phyloP scores from a whole-genome alignment of 768 basidiomycete species.

The Coprinellus micaceus region DNA sequence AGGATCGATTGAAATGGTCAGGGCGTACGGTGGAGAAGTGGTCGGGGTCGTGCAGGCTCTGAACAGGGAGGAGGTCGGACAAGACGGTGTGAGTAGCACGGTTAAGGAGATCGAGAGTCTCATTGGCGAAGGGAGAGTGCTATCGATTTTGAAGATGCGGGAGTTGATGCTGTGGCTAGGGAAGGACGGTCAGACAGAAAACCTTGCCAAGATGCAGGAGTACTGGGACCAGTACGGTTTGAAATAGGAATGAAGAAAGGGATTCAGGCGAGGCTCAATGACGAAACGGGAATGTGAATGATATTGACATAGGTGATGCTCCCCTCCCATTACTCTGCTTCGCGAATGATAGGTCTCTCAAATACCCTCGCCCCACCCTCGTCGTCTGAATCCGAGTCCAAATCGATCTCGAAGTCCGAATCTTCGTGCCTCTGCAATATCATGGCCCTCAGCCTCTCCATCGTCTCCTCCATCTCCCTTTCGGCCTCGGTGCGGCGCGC shows the following conservation, averaged over 20 bases:
- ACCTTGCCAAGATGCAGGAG: constrained; percentile 66
- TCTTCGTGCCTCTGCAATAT: constrained; percentile 29
- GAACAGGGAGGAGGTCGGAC: constrained; percentile 82
- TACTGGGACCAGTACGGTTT: constrained; percentile 76
- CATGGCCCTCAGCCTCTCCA: constrained; percentile 29
- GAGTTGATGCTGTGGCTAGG: constrained; percentile 85
- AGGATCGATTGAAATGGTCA: constrained; percentile 73
- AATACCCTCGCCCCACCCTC: constrained; percentile 22
- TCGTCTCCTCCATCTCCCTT: constrained; percentile 36
- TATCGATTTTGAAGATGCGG: constrained; percentile 78
- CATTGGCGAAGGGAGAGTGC: constrained; percentile 67
- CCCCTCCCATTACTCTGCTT: constrained; percentile 31
- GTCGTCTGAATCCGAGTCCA: constrained; percentile 20
- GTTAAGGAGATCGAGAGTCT: constrained; percentile 78
- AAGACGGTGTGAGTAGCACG: constrained; percentile 64
- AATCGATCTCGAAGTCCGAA: constrained; percentile 22
- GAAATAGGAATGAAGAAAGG: constrained; percentile 37
- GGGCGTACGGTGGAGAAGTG: constrained; percentile 66
- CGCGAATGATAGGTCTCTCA: constrained; percentile 29
- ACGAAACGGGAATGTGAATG: too few species aligned
- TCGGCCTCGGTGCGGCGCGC: constrained; percentile 24
- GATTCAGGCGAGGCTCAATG: too few species aligned
- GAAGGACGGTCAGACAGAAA: constrained; percentile 57
- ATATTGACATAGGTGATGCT: too few species aligned
- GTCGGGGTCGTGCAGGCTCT: constrained; percentile 87